Conservation (phyloP, 2,329 filamentous ascomycete species). For the Alternaria panax region DNA sequence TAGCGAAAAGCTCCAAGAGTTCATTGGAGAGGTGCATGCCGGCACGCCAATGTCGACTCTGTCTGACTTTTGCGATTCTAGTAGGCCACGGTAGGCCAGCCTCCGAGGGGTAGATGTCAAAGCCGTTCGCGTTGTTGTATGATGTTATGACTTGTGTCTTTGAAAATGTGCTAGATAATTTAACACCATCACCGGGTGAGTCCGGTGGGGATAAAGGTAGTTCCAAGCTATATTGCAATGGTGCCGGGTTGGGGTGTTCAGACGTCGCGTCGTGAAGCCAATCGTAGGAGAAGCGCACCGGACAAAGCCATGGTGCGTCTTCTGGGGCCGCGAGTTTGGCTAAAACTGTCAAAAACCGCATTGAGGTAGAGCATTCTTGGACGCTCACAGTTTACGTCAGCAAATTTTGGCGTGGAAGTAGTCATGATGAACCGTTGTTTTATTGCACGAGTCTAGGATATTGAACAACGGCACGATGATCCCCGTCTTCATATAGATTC, state of each 20-base stretch:
- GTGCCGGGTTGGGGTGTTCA: neutral
- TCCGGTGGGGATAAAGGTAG: neutral
- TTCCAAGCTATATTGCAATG: neutral
- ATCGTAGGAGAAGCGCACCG: neutral
- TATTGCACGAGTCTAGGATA: neutral
- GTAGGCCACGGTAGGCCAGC: constrained; percentile 1
- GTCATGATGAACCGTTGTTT: neutral
- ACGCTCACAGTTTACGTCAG: neutral
- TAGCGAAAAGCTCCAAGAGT: neutral
- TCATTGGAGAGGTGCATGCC: neutral
- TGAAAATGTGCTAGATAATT: neutral
- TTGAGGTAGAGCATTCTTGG: neutral
- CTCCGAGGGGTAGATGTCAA: neutral
- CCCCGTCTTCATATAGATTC: neutral
- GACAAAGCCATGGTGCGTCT: neutral
- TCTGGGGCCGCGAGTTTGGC: neutral
- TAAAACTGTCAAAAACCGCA: neutral
- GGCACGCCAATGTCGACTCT: neutral
- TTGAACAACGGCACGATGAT: neutral
- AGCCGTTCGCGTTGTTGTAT: neutral
- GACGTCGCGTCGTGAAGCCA: neutral
- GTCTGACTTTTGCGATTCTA: neutral
- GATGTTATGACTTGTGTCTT: neutral
- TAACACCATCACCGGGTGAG: neutral
- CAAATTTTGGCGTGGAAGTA: neutral